Conservation (phyloP, 192 early-diverging fungal genomes). For the Backusella morwellensis region DNA sequence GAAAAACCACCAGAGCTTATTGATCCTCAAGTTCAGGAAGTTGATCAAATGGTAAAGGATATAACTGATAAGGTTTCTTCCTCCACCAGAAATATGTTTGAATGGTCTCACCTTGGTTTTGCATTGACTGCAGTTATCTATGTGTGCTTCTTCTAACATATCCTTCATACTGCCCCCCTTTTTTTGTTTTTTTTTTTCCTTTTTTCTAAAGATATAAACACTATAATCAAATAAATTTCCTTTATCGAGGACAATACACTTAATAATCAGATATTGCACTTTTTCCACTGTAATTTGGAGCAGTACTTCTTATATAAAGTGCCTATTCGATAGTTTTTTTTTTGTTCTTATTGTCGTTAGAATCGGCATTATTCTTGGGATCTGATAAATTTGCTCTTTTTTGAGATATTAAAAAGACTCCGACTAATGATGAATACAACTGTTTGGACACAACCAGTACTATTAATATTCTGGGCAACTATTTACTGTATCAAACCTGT, state of each 20-base stretch:
- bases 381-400: not conserved
- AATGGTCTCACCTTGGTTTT: not conserved
- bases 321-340: not conserved
- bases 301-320: not conserved
- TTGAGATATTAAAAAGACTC: not conserved
- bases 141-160: not conserved
- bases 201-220: not conserved
- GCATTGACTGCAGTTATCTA: not conserved
- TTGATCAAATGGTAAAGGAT: not conserved
- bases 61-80: not conserved
- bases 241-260: not conserved
- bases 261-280: not conserved
- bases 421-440: not conserved
- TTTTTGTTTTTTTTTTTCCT: not conserved
- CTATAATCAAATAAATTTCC: not conserved
- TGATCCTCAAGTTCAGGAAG: not conserved
- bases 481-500: not conserved
- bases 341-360: too few species aligned
- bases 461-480: not conserved
- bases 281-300: not conserved
- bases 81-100: not conserved
- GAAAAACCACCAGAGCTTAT: slow-evolving; percentile 11
- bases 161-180: not conserved
- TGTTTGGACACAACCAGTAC: not conserved
- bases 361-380: not conserved